Percentiles rank a stretch among this genome's conserved stretches.
Evolutionary conservation across 108 stramenopile species (phyloP).

Genomic region (Skeletonema tropicum): DNA sequence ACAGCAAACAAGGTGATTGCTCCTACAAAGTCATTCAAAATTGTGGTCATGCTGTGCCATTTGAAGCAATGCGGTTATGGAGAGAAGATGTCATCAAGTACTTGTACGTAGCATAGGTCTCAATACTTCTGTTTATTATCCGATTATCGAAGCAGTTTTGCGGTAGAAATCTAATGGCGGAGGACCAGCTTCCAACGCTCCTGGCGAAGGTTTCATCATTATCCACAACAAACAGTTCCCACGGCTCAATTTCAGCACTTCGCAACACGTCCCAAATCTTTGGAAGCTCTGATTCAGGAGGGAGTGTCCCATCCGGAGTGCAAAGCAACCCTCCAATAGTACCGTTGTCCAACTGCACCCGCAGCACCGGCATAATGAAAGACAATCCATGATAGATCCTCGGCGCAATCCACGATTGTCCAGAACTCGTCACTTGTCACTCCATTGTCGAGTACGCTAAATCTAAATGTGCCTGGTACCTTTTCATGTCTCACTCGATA

Average conservation of each 20-base stretch:
- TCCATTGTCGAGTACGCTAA: slow-evolving; percentile 92
- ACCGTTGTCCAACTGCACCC: slow-evolving; percentile 85
- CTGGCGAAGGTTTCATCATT: slow-evolving; percentile 54
- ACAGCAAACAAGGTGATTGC: not conserved
- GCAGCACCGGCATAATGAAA: slow-evolving; percentile 97
- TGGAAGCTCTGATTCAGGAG: slow-evolving; percentile 49
- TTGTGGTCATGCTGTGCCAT: slow-evolving; percentile 63
- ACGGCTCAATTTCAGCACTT: slow-evolving; percentile 85
- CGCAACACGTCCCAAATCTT: slow-evolving; percentile 65
- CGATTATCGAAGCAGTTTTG: slow-evolving; percentile 48
- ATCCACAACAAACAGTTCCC: slow-evolving; percentile 85
- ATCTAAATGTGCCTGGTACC: slow-evolving; percentile 68
- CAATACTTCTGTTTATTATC: slow-evolving; percentile 4
- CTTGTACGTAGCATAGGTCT: slow-evolving; percentile 4
- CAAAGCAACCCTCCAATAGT: slow-evolving; percentile 91
- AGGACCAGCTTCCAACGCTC: slow-evolving; percentile 65
- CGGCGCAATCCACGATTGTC: slow-evolving; percentile 90
- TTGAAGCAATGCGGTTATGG: slow-evolving; percentile 58
- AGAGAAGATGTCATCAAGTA: slow-evolving; percentile 51
- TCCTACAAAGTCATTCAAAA: slow-evolving; percentile 39
- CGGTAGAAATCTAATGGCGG: slow-evolving; percentile 79
- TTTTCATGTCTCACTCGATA: slow-evolving; percentile 70
- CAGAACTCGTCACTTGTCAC: slow-evolving; percentile 90
- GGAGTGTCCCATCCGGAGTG: slow-evolving; percentile 87
- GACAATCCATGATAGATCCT: slow-evolving; percentile 91